Base-by-base conservation (phyloP, 108 stramenopile species). In the Fistulifera pelliculosa region DNA sequence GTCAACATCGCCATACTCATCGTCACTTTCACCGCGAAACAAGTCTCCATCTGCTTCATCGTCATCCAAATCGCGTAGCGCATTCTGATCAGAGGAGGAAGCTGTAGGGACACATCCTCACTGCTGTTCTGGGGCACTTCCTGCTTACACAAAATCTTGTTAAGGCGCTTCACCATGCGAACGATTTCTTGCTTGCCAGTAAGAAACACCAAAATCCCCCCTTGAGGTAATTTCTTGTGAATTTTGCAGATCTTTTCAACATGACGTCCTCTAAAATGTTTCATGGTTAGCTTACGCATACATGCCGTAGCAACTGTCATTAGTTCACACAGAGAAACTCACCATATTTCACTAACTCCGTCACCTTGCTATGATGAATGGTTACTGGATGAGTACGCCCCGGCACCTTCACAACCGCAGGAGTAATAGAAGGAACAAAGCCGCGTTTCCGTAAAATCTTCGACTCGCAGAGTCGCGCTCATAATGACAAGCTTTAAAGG, bases 401-500 rank as follows among this genome's bases (percentile, higher is more conserved):
- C 15, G 93, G 85, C 44, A 98, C 92, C 38, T 60, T 86, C 31
- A 98, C 79, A 24, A 99, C 74, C 15, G 83, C 68, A 21, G 89
- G 89, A 1, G 24, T 23, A 22, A 49, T 57, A 13, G 60, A 54
- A n/a, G 75, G 56, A 98, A 98, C 49, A 99, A 79, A 31, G 73
- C 58, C 22, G 56, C 50, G 62, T 96, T 96, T 42, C 71, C 7
- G 80, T 81, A 60, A 97, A 97, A 62, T 99, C 98, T 61, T 86
- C 73, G 1, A 97, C 95, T 35, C 98, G 75, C 13, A 99, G 73
- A 7, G 98, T 99, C 0, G 98, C 98, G 28, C 93, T 94, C 98
- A 99, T 99, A 38, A 99, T 78, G 7, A 98, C 74, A 38, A 99
- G 69, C 61, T 95, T 94, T 49, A 99, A 65, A 6, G 96, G 95